phyloP scores from a whole-genome alignment of 495 filamentous ascomycete genomes.

The Xylaria bambusicola region DNA sequence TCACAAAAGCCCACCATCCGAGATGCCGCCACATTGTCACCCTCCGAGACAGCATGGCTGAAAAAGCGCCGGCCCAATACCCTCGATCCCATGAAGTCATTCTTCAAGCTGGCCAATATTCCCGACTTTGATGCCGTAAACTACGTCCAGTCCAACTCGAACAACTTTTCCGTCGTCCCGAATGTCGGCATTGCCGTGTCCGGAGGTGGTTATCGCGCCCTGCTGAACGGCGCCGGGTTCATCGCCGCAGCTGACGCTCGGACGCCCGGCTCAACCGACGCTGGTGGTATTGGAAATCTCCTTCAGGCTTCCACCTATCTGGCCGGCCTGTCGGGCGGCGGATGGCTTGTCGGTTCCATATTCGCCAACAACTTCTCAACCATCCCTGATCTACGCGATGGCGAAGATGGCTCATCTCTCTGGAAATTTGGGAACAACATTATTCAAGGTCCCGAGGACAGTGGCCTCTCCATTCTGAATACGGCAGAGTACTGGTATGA shows the following conservation, averaged over 20 bases:
- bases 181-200: slow-evolving; percentile 66
- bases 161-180: slow-evolving; percentile 62
- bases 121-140: slow-evolving; percentile 69
- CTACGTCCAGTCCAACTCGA: slow-evolving; percentile 63
- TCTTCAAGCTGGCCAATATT: slow-evolving; percentile 73
- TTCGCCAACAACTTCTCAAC: slow-evolving; percentile 89
- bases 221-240: slow-evolving; percentile 87
- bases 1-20: slow-evolving; percentile 48
- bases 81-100: slow-evolving; percentile 66
- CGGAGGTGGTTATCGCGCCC: slow-evolving; percentile 79
- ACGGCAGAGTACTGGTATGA: slow-evolving; percentile 67
- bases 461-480: slow-evolving; percentile 40
- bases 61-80: slow-evolving; percentile 56
- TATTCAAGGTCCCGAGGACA: slow-evolving; percentile 50
- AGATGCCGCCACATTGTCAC: slow-evolving; percentile 58
- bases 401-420: slow-evolving; percentile 52
- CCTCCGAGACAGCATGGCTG: slow-evolving; percentile 69
- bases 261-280: slow-evolving; percentile 62
- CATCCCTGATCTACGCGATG: slow-evolving; percentile 62
- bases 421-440: slow-evolving; percentile 85
- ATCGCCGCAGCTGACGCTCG: slow-evolving; percentile 82
- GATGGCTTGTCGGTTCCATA: slow-evolving; percentile 84
- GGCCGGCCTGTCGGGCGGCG: slow-evolving; percentile 81
- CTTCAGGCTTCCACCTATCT: slow-evolving; percentile 85
- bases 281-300: slow-evolving; percentile 79